These are phyloP conservation scores for Bocquillonia castaneifolia DNA, from an alignment of 441 rosid genomes.

Conservation along the genomic window DNA sequence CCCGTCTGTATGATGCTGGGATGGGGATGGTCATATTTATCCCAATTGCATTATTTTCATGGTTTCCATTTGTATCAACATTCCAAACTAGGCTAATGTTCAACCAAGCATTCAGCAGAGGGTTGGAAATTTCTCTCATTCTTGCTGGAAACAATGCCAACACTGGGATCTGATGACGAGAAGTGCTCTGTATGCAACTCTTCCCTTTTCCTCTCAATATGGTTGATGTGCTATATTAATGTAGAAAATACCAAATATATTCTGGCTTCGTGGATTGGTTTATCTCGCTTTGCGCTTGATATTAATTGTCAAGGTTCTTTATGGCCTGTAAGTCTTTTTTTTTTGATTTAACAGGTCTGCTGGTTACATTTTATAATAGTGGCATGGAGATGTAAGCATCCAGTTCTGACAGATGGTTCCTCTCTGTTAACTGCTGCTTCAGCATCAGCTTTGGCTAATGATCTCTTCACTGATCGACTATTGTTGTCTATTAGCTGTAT, in stretches of 20 bases:
- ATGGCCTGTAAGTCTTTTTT: too few relatives aligned
- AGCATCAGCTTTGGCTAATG: neutral
- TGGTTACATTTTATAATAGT: too few relatives aligned
- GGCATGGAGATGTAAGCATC: neutral
- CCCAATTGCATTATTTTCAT: constrained; percentile 77
- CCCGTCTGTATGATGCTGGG: constrained; percentile 83
- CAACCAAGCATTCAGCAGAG: constrained; percentile 97
- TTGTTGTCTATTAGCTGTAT: neutral
- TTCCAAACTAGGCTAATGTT: constrained; percentile 98
- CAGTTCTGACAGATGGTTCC: neutral
- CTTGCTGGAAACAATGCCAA: constrained; percentile 96
- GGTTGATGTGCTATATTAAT: neutral
- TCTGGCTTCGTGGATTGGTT: too few relatives aligned
- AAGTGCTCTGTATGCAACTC: neutral
- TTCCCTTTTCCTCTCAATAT: neutral
- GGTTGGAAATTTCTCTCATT: constrained; percentile 90
- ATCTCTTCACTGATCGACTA: neutral
- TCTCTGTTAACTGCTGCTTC: neutral
- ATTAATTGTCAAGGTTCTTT: too few relatives aligned
- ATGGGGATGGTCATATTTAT: constrained; percentile 95
- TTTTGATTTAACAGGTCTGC: too few relatives aligned
- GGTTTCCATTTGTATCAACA: constrained; percentile 97
- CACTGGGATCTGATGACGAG: constrained; percentile 37
- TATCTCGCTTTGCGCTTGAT: too few relatives aligned
- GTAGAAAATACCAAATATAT: neutral